Base-by-base conservation (phyloP, 306 rosid genomes). In the Ormosia semicastrata region DNA sequence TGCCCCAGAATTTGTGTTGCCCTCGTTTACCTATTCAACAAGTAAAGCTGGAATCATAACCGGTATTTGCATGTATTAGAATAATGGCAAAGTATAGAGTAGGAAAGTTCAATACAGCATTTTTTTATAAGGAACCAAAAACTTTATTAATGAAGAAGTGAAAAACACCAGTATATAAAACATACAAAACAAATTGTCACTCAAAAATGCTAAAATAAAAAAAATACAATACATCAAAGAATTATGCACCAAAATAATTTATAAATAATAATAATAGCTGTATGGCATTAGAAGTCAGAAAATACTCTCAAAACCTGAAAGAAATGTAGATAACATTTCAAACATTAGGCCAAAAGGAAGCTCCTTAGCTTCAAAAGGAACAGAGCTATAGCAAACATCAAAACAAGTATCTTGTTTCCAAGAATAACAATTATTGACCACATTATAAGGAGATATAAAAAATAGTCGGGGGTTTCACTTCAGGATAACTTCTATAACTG, bases 1-100 rank as follows among this genome's bases (percentile, higher is more conserved):
- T 95, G 69, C 99, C 97, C 99, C 98, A 95, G 83, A 87, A 86
- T 54, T 95, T 95, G 89, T 95, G 99, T 36, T 92, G 91, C 58
- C 99, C 97, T 69, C 99, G 74, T 88, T 92, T 93, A 78, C 99
- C 99, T 95, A 80, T 85, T 76, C 81, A 81, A 87, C 70, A 82
- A 89, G 72, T 73, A 33, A 82, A 83, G 36, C 64, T 62, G 75
- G 70, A 77, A 52, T 53, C 69, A 65, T 32, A 70, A 63, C 57
- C 65, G 18, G 1, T 24, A 74, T 30, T 73, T 7, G 14, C 77
- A 47, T 57, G 30, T 32, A 47, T 13, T 39, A 57, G 65, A 41
- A 64, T 46, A 49, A 83, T 44, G 54, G 56, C 53, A 64, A 49
- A 71, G 52, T 67, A 69, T 13, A 30, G 60, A 54, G 76, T 36